These are phyloP conservation scores for Globisporangium viniferum DNA, from an alignment of 352 stramenopile genomes.

Conservation along the genomic window DNA sequence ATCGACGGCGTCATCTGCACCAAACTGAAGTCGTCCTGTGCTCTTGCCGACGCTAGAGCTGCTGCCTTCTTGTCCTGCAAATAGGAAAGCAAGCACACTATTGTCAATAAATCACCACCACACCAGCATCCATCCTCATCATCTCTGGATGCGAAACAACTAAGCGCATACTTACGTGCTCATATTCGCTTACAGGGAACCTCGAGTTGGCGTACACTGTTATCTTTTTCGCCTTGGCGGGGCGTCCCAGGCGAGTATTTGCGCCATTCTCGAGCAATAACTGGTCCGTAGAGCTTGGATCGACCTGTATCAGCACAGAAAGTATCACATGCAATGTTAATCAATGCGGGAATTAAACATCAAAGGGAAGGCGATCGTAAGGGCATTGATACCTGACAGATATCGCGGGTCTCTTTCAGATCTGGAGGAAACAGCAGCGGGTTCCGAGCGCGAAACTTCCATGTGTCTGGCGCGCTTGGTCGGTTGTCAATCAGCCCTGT, in stretches of 20 bases:
- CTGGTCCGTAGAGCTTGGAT: slow-evolving; percentile 10
- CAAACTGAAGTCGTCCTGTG: slow-evolving; percentile 35
- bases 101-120: neutral
- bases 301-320: slow-evolving; percentile 18
- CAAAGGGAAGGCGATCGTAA: neutral
- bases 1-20: slow-evolving; percentile 82
- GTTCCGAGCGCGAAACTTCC: slow-evolving; percentile 73
- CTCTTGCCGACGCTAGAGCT: slow-evolving; percentile 8
- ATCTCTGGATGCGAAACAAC: neutral
- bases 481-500: slow-evolving; percentile 58
- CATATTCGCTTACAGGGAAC: slow-evolving; percentile 31
- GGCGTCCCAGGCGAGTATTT: slow-evolving; percentile 22
- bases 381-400: slow-evolving; percentile 45
- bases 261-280: slow-evolving; percentile 47
- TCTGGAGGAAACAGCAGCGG: slow-evolving; percentile 77
- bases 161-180: slow-evolving; percentile 18
- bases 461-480: slow-evolving; percentile 65
- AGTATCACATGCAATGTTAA: neutral
- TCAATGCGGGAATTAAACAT: neutral
- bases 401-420: slow-evolving; percentile 44
- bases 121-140: neutral
- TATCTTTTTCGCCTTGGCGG: slow-evolving; percentile 31
- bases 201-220: slow-evolving; percentile 79
- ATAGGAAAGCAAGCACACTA: neutral
- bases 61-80: slow-evolving; percentile 4